A percentile compares a stretch with the other conserved stretches of the same genome.
These are phyloP conservation scores for Pseudomassariella vexata DNA, from an alignment of 2,329 filamentous ascomycete species.

Conservation along the genomic window DNA sequence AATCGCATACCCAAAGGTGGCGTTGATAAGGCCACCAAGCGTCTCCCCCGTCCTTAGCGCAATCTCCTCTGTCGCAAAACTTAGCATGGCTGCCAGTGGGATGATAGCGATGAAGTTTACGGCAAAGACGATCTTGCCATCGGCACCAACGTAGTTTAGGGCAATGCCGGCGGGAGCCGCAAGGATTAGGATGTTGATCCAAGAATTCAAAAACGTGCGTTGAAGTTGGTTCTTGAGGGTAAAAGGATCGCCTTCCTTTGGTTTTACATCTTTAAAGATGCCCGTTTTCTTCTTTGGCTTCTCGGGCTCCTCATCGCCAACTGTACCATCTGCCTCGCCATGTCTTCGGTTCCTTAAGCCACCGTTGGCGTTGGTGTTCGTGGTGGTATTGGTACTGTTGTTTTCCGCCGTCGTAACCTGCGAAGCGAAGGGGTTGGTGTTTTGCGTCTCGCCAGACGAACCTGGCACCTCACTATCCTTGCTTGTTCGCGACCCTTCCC, in stretches of 20 bases:
- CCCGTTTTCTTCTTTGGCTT: conserved; percentile 32
- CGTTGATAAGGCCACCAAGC: conserved; percentile 82
- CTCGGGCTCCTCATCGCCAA: no score
- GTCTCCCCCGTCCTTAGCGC: conserved; percentile 78
- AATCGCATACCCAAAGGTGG: conserved; percentile 69
- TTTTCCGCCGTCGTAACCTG: conserved; percentile 12
- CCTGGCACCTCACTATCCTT: conserved; percentile 8
- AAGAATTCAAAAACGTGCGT: conserved; percentile 73
- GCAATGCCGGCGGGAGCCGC: conserved; percentile 76
- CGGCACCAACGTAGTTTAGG: conserved; percentile 56
- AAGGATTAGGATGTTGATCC: conserved; percentile 78
- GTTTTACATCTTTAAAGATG: conserved; percentile 40
- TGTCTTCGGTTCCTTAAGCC: neutral
- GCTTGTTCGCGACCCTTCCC: no score
- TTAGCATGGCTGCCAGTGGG: conserved; percentile 78
- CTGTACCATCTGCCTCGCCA: no score
- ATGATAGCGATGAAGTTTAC: conserved; percentile 94
- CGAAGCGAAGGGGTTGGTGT: conserved; percentile 12
- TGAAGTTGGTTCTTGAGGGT: conserved; percentile 62
- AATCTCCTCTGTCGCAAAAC: conserved; percentile 87
- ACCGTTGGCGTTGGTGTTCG: conserved; percentile 1
- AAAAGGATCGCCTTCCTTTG: conserved; percentile 50
- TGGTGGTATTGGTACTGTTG: no score
- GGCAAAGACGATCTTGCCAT: conserved; percentile 56
- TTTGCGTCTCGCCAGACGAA: conserved; percentile 4